phyloP scores from a whole-genome alignment of 2,329 filamentous ascomycete genomes.

The Chalara sp. region DNA sequence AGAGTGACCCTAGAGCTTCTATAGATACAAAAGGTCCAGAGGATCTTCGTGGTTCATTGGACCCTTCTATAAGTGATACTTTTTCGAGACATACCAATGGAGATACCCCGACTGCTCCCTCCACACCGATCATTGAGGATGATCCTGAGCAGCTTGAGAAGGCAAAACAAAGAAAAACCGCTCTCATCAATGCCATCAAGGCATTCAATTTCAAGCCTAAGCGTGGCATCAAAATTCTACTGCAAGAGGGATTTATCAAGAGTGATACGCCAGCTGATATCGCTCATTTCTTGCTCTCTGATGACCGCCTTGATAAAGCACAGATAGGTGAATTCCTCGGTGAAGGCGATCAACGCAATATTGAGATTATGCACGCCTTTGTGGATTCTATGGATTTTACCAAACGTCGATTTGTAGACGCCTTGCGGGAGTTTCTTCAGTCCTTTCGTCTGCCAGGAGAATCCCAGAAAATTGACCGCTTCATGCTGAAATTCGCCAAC shows the following conservation, averaged over 20 bases:
- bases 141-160: conserved; percentile 92
- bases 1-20: conserved; percentile 47
- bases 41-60: conserved; percentile 65
- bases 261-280: conserved; percentile 76
- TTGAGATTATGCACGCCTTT: conserved; percentile 97
- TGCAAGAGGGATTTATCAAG: conserved; percentile 81
- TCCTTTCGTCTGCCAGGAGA: conserved; percentile 93
- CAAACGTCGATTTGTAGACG: conserved; percentile 87
- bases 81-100: conserved; percentile 51
- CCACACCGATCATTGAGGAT: conserved; percentile 70
- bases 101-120: conserved; percentile 50
- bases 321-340: conserved; percentile 92
- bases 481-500: conserved; percentile 98
- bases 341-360: conserved; percentile 87
- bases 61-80: conserved; percentile 57
- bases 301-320: conserved; percentile 83
- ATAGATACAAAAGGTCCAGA: conserved; percentile 48
- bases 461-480: conserved; percentile 97
- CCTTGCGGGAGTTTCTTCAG: conserved; percentile 84
- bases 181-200: conserved; percentile 77
- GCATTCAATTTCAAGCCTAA: conserved; percentile 99
- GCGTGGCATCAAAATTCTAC: conserved; percentile 75
- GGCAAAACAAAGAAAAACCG: conserved; percentile 90
- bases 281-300: conserved; percentile 71
- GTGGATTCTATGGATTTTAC: conserved; percentile 93